A percentile compares a stretch with the other conserved stretches of the same genome.
Evolutionary conservation across 768 basidiomycete species (phyloP).

Genomic region (Lepiota brunneoincarnata): DNA sequence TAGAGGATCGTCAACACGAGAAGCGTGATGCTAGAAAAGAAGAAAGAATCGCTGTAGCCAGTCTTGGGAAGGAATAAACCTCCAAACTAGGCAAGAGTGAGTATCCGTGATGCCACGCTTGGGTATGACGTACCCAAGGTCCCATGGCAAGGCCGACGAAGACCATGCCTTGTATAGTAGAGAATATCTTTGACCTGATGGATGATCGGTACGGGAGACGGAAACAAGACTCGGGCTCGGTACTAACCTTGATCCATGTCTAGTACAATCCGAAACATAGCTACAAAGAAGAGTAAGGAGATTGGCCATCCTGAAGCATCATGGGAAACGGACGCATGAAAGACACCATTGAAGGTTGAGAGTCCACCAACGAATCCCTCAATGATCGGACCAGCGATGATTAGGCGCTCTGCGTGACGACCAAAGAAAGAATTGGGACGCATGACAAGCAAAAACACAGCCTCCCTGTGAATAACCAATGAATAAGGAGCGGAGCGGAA

Average conservation of each 20-base stretch:
- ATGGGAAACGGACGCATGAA: slow-evolving; percentile 61
- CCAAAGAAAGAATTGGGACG: slow-evolving; percentile 45
- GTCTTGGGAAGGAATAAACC: slow-evolving; percentile 54
- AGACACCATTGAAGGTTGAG: slow-evolving; percentile 60
- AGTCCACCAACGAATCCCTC: slow-evolving; percentile 80
- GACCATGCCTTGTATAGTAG: slow-evolving; percentile 69
- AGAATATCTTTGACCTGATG: slow-evolving; percentile 49
- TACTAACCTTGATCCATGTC: slow-evolving; percentile 44
- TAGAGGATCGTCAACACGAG: slow-evolving; percentile 35
- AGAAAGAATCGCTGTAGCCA: slow-evolving; percentile 49
- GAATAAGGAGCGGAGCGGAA: slow-evolving; percentile 4
- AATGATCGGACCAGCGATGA: slow-evolving; percentile 73
- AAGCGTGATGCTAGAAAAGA: slow-evolving; percentile 41
- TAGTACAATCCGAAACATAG: slow-evolving; percentile 51
- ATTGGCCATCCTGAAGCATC: slow-evolving; percentile 25
- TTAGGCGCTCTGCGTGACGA: slow-evolving; percentile 62
- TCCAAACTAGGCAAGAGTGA: slow-evolving; percentile 28
- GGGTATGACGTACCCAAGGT: slow-evolving; percentile 56
- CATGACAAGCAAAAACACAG: slow-evolving; percentile 78
- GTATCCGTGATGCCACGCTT: neutral
- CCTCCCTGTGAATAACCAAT: slow-evolving; percentile 50
- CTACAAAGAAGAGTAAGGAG: slow-evolving; percentile 29
- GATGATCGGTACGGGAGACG: neutral
- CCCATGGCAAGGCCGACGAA: slow-evolving; percentile 78
- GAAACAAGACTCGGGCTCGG: neutral